These are phyloP conservation scores for Penicillium sp. DNA, from an alignment of 2,329 filamentous ascomycete genomes.

Conservation along the genomic window DNA sequence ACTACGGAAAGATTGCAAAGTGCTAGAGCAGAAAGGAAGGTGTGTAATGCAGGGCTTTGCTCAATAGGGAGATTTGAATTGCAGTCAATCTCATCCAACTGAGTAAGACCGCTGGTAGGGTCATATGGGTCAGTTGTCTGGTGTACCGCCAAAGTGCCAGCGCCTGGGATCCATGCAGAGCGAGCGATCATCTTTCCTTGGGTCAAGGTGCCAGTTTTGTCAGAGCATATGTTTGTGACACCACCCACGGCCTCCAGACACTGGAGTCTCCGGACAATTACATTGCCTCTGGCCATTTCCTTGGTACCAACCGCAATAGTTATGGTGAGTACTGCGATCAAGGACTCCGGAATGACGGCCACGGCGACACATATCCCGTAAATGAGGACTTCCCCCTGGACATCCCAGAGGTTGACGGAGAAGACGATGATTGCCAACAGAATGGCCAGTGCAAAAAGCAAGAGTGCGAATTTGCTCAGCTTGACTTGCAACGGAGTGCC, in stretches of 20 bases:
- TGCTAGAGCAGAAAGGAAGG: conserved; percentile 54
- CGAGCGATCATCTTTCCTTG: conserved; percentile 61
- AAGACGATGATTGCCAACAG: conserved; percentile 62
- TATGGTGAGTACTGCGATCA: conserved; percentile 63
- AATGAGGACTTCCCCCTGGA: conserved; percentile 58
- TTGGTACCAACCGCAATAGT: conserved; percentile 59
- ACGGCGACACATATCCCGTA: conserved; percentile 59
- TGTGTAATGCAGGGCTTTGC: conserved; percentile 42
- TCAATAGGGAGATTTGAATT: conserved; percentile 24
- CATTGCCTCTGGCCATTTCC: conserved; percentile 53
- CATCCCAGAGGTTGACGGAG: conserved; percentile 57
- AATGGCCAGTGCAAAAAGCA: conserved; percentile 72
- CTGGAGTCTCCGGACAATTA: conserved; percentile 55
- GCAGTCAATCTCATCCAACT: conserved; percentile 35
- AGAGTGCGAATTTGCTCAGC: conserved; percentile 77
- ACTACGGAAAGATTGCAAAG: conserved; percentile 56
- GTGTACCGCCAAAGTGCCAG: conserved; percentile 53
- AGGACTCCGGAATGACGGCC: conserved; percentile 62
- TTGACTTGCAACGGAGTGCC: conserved; percentile 84
- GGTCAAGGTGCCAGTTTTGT: conserved; percentile 57
- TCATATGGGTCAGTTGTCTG: conserved; percentile 55
- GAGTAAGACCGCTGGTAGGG: conserved; percentile 52
- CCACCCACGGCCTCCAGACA: conserved; percentile 58
- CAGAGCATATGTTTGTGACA: conserved; percentile 58
- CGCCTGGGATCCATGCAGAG: conserved; percentile 56